Conservation (phyloP, 2,329 filamentous ascomycete genomes). For the Rhexocercosporidium sp. region DNA sequence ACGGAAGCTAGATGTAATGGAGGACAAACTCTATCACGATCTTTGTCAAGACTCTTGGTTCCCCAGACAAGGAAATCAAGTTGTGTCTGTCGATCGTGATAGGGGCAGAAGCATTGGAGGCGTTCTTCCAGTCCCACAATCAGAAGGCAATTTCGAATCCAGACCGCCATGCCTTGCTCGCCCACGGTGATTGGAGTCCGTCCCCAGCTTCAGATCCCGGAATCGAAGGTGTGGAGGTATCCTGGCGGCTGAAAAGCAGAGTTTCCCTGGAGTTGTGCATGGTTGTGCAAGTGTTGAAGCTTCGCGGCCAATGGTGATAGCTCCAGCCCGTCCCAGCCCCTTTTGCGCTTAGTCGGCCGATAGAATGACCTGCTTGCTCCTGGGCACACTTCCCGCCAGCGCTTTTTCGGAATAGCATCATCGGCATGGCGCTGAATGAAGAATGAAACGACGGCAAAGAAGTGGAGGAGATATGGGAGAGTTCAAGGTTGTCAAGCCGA, state of each 20-base stretch:
- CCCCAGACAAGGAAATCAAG: constrained; percentile 4
- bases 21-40: background rate
- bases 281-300: constrained; percentile 5
- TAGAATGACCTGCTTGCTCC: constrained; percentile 3
- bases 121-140: background rate
- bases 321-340: background rate
- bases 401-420: constrained; percentile 10
- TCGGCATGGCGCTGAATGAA: constrained; percentile 9
- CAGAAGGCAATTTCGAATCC: background rate
- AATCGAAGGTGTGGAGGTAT: constrained; percentile 9
- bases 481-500: constrained; percentile 5
- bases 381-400: constrained; percentile 4
- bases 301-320: background rate
- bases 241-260: constrained; percentile 17
- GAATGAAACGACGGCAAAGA: constrained; percentile 3
- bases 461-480: background rate
- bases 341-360: constrained; percentile 6
- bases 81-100: background rate
- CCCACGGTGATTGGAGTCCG: constrained; percentile 7
- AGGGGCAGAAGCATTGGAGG: constrained; percentile 4
- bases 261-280: constrained; percentile 5
- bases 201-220: background rate
- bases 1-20: background rate
- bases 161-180: constrained; percentile 1
- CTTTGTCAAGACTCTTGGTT: background rate